A percentile compares a stretch with the other conserved stretches of the same genome.
phyloP scores from a whole-genome alignment of 495 filamentous ascomycete genomes.

The Podospora comata region DNA sequence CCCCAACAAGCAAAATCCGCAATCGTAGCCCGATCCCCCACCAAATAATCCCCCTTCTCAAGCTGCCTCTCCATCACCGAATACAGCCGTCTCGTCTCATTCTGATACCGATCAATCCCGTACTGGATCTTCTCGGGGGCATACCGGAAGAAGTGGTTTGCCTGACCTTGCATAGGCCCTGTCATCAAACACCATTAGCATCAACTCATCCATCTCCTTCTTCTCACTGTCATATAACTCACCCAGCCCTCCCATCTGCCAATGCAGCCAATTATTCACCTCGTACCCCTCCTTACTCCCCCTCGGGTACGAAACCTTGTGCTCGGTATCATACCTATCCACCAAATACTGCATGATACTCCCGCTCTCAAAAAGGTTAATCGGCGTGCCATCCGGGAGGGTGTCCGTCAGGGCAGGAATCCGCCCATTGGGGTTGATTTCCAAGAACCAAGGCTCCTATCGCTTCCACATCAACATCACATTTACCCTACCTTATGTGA shows the following conservation, averaged over 20 bases:
- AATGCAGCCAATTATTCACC: slow-evolving; percentile 67
- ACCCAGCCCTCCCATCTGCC: slow-evolving; percentile 70
- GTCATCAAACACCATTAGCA: neutral
- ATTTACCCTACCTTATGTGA: too few species aligned
- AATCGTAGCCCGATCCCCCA: slow-evolving; percentile 76
- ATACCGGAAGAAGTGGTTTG: slow-evolving; percentile 85
- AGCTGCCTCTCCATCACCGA: slow-evolving; percentile 74
- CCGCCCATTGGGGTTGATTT: slow-evolving; percentile 91
- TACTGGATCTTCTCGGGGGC: slow-evolving; percentile 86
- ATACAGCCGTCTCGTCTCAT: slow-evolving; percentile 80
- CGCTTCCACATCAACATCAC: too few species aligned
- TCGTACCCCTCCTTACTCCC: slow-evolving; percentile 76
- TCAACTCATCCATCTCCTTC: too few species aligned
- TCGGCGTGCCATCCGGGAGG: slow-evolving; percentile 65
- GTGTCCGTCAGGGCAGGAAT: slow-evolving; percentile 89
- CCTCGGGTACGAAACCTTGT: slow-evolving; percentile 78
- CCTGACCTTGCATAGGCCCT: slow-evolving; percentile 81
- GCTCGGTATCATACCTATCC: slow-evolving; percentile 72
- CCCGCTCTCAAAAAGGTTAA: slow-evolving; percentile 79
- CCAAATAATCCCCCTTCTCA: slow-evolving; percentile 64
- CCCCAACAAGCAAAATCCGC: slow-evolving; percentile 82
- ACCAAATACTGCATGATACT: slow-evolving; percentile 85
- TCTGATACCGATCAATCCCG: slow-evolving; percentile 76
- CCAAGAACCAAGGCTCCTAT: slow-evolving; percentile 69
- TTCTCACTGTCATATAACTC: too few species aligned